phyloP scores from a whole-genome alignment of 768 basidiomycete genomes.

The Termitomyces sp. region DNA sequence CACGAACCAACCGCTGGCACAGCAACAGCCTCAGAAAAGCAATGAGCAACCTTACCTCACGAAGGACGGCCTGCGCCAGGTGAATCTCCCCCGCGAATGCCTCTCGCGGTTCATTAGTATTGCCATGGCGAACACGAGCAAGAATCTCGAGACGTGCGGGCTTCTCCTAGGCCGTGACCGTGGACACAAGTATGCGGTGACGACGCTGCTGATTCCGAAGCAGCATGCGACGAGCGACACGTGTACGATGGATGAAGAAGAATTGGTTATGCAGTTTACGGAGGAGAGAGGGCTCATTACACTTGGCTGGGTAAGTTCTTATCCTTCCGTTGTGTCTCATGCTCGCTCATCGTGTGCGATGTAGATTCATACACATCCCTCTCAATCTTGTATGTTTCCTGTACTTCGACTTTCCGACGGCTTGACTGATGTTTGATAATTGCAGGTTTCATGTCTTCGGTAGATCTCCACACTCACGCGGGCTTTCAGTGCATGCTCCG shows the following conservation, averaged over 20 bases:
- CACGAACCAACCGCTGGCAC: neutral
- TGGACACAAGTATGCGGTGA: constrained; percentile 41
- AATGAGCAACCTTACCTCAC: constrained; percentile 7
- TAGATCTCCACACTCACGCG: constrained; percentile 89
- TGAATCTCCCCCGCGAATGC: constrained; percentile 69
- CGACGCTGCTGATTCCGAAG: constrained; percentile 82
- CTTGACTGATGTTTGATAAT: neutral
- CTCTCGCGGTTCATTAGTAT: constrained; percentile 75
- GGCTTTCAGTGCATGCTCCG: constrained; percentile 88
- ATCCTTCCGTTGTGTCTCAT: constrained; percentile 1
- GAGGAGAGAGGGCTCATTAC: constrained; percentile 80
- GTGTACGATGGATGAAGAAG: constrained; percentile 91
- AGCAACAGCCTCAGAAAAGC: neutral
- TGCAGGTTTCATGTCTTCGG: constrained; percentile 90
- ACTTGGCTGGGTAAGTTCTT: constrained; percentile 77
- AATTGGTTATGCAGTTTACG: constrained; percentile 81
- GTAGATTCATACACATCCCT: constrained; percentile 91
- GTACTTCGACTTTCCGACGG: neutral
- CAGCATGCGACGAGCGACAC: constrained; percentile 88
- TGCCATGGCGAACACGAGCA: constrained; percentile 72
- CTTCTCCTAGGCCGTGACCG: constrained; percentile 75
- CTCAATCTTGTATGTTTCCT: constrained; percentile 70
- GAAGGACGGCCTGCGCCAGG: constrained; percentile 42
- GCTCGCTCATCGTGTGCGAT: neutral
- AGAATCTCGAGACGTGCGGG: constrained; percentile 86